phyloP scores from a whole-genome alignment of 2,329 filamentous ascomycete genomes.

The Fusarium sp. region DNA sequence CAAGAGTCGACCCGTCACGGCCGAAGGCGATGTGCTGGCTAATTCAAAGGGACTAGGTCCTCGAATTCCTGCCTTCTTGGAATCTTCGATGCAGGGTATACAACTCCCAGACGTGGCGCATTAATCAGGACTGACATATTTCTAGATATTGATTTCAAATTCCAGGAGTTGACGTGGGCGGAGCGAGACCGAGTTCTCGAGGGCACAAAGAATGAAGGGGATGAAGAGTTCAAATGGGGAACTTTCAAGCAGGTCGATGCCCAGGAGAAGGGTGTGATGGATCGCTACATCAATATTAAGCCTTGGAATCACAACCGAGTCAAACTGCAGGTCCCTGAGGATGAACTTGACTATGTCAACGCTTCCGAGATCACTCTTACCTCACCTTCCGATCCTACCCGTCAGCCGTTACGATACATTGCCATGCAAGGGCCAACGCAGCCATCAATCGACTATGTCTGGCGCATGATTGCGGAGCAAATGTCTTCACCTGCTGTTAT shows the following conservation, averaged over 20 bases:
- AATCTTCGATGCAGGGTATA: conserved; percentile 50
- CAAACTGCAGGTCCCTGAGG: conserved; percentile 79
- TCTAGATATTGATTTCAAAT: conserved; percentile 60
- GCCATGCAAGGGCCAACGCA: conserved; percentile 92
- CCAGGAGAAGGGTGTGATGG: conserved; percentile 57
- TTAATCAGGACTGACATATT: conserved; percentile 10
- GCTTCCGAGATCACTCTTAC: conserved; percentile 74
- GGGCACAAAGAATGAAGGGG: conserved; percentile 49
- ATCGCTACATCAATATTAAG: conserved; percentile 90
- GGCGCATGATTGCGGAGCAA: conserved; percentile 95
- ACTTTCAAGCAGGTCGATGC: conserved; percentile 48
- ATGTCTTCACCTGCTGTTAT: conserved; percentile 77
- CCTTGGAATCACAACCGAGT: conserved; percentile 90
- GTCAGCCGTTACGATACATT: conserved; percentile 73
- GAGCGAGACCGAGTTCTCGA: conserved; percentile 60
- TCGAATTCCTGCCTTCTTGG: conserved; percentile 52
- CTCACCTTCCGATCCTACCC: conserved; percentile 51
- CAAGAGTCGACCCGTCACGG: conserved; percentile 38
- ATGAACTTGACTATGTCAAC: conserved; percentile 81
- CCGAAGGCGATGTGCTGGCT: conserved; percentile 27
- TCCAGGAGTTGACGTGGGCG: conserved; percentile 62
- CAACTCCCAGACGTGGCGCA: background rate
- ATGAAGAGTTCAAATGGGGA: conserved; percentile 48
- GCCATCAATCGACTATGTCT: conserved; percentile 81
- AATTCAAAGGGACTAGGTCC: conserved; percentile 22